These are phyloP conservation scores for Podila minutissima DNA, from an alignment of 192 early-diverging fungal genomes.

Conservation along the genomic window DNA sequence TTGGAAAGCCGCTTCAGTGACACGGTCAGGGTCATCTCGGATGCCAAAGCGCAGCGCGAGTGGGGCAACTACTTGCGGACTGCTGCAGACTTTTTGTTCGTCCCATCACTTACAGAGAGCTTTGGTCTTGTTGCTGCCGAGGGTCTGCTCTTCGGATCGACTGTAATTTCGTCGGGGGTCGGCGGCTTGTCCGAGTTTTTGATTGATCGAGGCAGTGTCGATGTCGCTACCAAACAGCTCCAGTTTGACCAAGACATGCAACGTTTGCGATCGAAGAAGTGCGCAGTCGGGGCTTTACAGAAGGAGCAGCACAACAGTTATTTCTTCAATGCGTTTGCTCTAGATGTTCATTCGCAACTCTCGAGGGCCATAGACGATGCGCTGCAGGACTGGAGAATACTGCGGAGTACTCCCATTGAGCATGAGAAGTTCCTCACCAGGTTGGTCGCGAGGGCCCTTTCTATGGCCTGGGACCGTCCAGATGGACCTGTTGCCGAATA, in stretches of 20 bases:
- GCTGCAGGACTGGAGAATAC: conserved; percentile 31
- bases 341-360: conserved; percentile 34
- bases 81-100: conserved; percentile 63
- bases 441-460: conserved; percentile 55
- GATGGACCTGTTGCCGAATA: conserved; percentile 62
- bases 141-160: conserved; percentile 63
- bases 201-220: conserved; percentile 48
- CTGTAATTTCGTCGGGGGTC: conserved; percentile 60
- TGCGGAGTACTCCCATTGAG: conserved; percentile 24
- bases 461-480: conserved; percentile 58
- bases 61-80: conserved; percentile 59
- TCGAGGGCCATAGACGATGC: conserved; percentile 51
- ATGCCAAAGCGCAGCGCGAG: conserved; percentile 49
- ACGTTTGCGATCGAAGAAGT: conserved; percentile 39
- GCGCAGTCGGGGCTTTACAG: conserved; percentile 9
- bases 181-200: conserved; percentile 65
- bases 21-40: conserved; percentile 51
- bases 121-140: conserved; percentile 67
- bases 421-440: conserved; percentile 58
- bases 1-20: conserved; percentile 49
- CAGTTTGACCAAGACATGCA: conserved; percentile 7
- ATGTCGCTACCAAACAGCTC: conserved; percentile 16
- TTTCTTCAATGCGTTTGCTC: conserved; percentile 49
- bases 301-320: conserved; percentile 54
- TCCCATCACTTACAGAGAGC: conserved; percentile 64